Evolutionary conservation across 805 yeast genomes (phyloP).

Genomic region (Myxozyma melibiosi): DNA sequence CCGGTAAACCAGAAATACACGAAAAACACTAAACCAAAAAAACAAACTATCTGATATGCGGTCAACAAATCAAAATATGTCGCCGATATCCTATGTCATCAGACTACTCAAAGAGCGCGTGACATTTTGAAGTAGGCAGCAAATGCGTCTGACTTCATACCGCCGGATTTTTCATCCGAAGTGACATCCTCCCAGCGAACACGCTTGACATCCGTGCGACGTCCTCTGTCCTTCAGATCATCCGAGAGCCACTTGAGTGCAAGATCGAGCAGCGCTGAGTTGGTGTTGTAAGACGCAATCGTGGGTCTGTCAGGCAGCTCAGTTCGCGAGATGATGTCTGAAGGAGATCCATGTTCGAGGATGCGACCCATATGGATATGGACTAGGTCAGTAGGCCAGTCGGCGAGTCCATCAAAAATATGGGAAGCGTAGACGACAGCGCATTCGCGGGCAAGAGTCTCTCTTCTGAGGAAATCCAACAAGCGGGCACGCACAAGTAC

Average conservation of each 20-base stretch:
- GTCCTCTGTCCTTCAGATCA: constrained; percentile 56
- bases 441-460: constrained; percentile 68
- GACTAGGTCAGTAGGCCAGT: constrained; percentile 83
- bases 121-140: constrained; percentile 32
- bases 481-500: constrained; percentile 83
- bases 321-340: constrained; percentile 17
- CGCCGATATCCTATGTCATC: too few species aligned
- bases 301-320: not conserved
- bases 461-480: constrained; percentile 68
- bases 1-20: too few species aligned
- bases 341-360: constrained; percentile 31
- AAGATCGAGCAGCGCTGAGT: constrained; percentile 42
- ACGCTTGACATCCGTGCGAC: constrained; percentile 49
- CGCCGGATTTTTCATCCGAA: constrained; percentile 34
- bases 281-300: constrained; percentile 20
- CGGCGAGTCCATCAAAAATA: constrained; percentile 90
- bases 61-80: not conserved
- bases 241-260: constrained; percentile 44
- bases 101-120: constrained; percentile 24
- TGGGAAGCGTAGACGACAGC: constrained; percentile 92
- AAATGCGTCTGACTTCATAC: constrained; percentile 24
- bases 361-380: constrained; percentile 75
- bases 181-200: constrained; percentile 61
- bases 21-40: too few species aligned
- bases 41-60: too few species aligned